Base-by-base conservation (phyloP, 164 flowering plant genomes). In the Chimonanthus salicifolius region DNA sequence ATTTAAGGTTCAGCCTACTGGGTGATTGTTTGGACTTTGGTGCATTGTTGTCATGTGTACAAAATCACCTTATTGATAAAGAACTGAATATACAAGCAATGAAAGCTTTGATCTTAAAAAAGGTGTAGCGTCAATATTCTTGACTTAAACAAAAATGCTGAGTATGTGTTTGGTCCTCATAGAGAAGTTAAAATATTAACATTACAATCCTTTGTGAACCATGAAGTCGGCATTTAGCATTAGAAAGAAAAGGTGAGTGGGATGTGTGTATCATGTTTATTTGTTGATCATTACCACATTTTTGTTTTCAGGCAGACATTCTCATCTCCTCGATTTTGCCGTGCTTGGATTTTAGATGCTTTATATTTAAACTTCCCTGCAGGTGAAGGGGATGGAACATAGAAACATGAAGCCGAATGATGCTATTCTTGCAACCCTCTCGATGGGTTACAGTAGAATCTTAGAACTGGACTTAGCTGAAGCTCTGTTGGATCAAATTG, bases 381-480 rank as follows among this genome's bases (percentile, higher is more conserved):
- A 94, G 97, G 72, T 94, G 47, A 85, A 86, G 71, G 62, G 71
- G 74, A 92, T 95, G 97, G 80, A 82, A 76, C 72, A 82, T 74
- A 79, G 71, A 74, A 85, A 83, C 43, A 43, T 91, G 83, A 88
- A 87, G 87, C 97, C 92, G 11, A 72, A 68, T 79, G 82, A 79
- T 82, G 80, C 87, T 63, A 90, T 93, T 65, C 87, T 92, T 76
- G 88, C 89, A 66, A 80, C 82, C 67, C 81, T 93, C 71, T 85
- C 98, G 46, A 68, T 84, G 3, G 74, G 83, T 73, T 91, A 88
- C 84, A 85, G 98, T 80, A 84, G 75, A 82, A 86, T 64, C 15
- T 81, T 90, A 48, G 81, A 90, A 66, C 80, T 95, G 77, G 91
- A 90, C 77, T 84, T 88, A 62, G 98, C 99, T 47, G 96, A 88